Evolutionary conservation across 2,329 filamentous ascomycete species (phyloP).

Genomic region (Colletotrichum graminicola): DNA sequence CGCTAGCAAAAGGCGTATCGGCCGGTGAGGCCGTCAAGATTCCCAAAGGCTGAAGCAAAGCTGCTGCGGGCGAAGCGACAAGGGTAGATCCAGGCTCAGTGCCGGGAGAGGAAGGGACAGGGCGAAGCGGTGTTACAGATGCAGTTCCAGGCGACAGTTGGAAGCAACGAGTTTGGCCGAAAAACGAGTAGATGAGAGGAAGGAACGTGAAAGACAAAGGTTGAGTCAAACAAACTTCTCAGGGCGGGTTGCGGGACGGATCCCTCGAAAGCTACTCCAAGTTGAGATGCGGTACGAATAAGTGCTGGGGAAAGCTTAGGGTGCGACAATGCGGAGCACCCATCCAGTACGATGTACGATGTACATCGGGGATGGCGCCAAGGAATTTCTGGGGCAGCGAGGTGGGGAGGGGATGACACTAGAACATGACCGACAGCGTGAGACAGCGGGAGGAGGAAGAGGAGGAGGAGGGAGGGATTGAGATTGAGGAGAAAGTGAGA

Average conservation of each 20-base stretch:
- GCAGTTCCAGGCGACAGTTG: constrained; percentile 29
- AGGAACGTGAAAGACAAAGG: constrained; percentile 4
- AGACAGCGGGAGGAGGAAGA: constrained; percentile 35
- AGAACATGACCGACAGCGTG: constrained; percentile 32
- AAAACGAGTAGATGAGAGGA: constrained; percentile 1
- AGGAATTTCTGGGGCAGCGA: constrained; percentile 32
- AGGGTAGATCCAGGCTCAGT: background rate
- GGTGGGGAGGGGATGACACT: background rate
- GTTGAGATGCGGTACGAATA: constrained; percentile 13
- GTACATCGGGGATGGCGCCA: constrained; percentile 26
- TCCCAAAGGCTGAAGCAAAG: constrained; percentile 7
- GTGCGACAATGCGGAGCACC: constrained; percentile 29
- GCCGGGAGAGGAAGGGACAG: constrained; percentile 4
- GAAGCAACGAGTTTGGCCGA: constrained; percentile 40
- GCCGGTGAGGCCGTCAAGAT: constrained; percentile 6
- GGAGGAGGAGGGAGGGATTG: constrained; percentile 4
- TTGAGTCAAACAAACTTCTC: background rate
- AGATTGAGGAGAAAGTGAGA: constrained; percentile 7
- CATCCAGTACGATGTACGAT: constrained; percentile 31
- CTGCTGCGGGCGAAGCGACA: constrained; percentile 10
- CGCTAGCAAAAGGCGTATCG: constrained; percentile 10
- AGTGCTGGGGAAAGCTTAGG: constrained; percentile 38
- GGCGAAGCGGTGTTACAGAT: constrained; percentile 34
- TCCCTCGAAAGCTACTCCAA: constrained; percentile 24
- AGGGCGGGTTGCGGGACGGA: constrained; percentile 18